Percentiles rank a stretch among this genome's conserved stretches.
phyloP scores from a whole-genome alignment of 2,329 filamentous ascomycete genomes.

The Aspergillus pseudonomiae region DNA sequence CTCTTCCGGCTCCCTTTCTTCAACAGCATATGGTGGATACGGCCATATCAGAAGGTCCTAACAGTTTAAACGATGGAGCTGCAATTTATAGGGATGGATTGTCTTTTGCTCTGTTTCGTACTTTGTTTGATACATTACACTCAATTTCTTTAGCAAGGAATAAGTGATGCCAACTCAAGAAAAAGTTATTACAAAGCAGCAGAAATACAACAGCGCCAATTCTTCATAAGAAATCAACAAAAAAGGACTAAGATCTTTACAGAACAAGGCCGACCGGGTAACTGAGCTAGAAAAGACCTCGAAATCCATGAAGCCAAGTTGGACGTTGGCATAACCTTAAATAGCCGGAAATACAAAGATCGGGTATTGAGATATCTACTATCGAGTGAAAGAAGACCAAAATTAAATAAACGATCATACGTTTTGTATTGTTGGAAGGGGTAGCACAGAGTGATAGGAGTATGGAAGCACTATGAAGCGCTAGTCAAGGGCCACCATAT shows the following conservation, averaged over 20 bases:
- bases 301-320: background rate
- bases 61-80: background rate
- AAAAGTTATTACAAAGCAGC: too few relatives aligned
- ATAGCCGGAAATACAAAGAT: background rate
- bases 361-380: background rate
- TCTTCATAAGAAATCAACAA: too few relatives aligned
- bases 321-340: background rate
- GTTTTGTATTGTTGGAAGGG: background rate
- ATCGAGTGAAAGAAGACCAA: background rate
- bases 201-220: too few relatives aligned
- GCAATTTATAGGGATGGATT: background rate
- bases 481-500: background rate
- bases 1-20: background rate
- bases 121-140: too few relatives aligned
- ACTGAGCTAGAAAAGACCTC: background rate
- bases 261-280: background rate
- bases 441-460: background rate
- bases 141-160: too few relatives aligned
- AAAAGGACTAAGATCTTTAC: background rate
- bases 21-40: background rate
- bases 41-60: background rate
- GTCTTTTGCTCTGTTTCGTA: background rate
- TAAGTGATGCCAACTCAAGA: too few relatives aligned
- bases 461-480: background rate
- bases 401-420: background rate